Conservation (phyloP, 2,329 filamentous ascomycete species). For the Trichoderma sp. region DNA sequence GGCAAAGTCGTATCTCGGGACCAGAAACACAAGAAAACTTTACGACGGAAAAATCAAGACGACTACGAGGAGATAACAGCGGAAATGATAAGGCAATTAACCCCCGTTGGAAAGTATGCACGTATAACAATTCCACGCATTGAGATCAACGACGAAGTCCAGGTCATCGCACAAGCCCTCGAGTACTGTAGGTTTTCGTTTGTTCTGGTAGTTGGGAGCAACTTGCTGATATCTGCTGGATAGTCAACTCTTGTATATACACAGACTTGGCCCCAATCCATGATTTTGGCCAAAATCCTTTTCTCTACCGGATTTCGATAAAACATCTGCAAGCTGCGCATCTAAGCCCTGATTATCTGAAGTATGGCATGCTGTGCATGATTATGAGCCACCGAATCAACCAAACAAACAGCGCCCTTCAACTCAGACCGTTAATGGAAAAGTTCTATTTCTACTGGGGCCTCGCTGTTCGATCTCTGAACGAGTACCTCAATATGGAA, state of each 20-base stretch:
- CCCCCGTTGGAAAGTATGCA: background rate
- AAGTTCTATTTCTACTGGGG: conserved; percentile 12
- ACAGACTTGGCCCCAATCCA: background rate
- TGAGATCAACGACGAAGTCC: background rate
- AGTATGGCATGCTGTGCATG: conserved; percentile 9
- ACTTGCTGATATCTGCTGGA: background rate
- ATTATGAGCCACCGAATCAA: background rate
- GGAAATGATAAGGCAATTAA: background rate
- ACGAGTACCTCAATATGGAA: conserved; percentile 1
- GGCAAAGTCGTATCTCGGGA: conserved; percentile 8
- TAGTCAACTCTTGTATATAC: conserved; percentile 16
- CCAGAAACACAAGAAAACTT: background rate
- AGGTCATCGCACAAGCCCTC: background rate
- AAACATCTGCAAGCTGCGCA: background rate
- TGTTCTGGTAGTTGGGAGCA: background rate
- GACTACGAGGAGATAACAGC: background rate
- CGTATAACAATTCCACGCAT: background rate
- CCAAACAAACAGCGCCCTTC: background rate
- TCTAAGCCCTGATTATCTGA: conserved; percentile 3
- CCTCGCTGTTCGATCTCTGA: conserved; percentile 2
- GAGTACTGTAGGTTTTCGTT: background rate
- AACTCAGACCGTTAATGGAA: background rate
- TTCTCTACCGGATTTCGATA: background rate
- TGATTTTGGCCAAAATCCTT: conserved; percentile 1
- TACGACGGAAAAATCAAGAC: background rate